These are phyloP conservation scores for Cantharellus anzutake DNA, from an alignment of 768 basidiomycete species.

Conservation along the genomic window DNA sequence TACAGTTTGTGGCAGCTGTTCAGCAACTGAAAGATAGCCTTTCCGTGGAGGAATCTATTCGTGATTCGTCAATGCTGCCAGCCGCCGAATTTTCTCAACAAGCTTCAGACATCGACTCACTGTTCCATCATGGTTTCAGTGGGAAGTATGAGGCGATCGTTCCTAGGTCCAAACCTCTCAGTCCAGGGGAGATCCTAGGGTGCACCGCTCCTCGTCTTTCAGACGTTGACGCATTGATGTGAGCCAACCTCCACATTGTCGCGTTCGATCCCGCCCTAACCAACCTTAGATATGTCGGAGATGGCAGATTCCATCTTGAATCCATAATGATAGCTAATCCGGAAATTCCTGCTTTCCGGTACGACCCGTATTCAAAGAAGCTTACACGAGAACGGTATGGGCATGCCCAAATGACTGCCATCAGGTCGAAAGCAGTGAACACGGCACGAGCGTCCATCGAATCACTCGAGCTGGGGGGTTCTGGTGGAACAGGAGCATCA, in stretches of 20 bases:
- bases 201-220: slow-evolving; percentile 79
- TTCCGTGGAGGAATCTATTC: background rate
- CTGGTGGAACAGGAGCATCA: slow-evolving; percentile 4
- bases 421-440: slow-evolving; percentile 57
- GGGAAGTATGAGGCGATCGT: slow-evolving; percentile 59
- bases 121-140: slow-evolving; percentile 21
- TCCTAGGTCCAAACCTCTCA: slow-evolving; percentile 78
- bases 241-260: slow-evolving; percentile 13
- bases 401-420: slow-evolving; percentile 65
- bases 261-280: background rate
- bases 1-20: slow-evolving; percentile 89
- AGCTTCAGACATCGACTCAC: background rate
- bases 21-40: slow-evolving; percentile 75
- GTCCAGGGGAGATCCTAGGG: slow-evolving; percentile 91
- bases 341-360: slow-evolving; percentile 81
- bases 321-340: slow-evolving; percentile 99
- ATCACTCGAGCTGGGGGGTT: slow-evolving; percentile 11
- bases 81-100: background rate
- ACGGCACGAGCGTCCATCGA: slow-evolving; percentile 48
- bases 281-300: slow-evolving; percentile 71
- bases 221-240: slow-evolving; percentile 85
- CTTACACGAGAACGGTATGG: slow-evolving; percentile 84
- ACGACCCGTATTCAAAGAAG: slow-evolving; percentile 97
- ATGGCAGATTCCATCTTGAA: slow-evolving; percentile 95
- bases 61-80: background rate